These are phyloP conservation scores for Corymbia maculata DNA, from an alignment of 345 rosid genomes.

Conservation along the genomic window DNA sequence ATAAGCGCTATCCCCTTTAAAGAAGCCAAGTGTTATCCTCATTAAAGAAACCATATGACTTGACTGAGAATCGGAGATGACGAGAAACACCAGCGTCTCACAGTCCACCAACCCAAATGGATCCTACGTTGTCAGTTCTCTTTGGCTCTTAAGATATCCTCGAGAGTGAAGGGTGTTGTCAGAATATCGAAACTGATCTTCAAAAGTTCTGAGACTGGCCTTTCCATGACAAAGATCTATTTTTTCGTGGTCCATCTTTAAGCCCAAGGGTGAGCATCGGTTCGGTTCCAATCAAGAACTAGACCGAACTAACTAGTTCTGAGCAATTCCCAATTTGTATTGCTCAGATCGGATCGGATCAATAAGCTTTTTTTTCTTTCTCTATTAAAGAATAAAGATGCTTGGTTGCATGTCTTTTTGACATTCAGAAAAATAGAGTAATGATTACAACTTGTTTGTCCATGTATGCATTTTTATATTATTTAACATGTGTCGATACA, in stretches of 20 bases:
- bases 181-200: background rate
- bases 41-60: background rate
- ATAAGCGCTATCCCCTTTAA: background rate
- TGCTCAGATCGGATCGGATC: accelerated
- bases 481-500: background rate
- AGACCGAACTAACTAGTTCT: accelerated
- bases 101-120: background rate
- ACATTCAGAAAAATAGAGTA: too few relatives aligned
- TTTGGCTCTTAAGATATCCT: background rate
- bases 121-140: background rate
- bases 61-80: background rate
- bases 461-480: too few relatives aligned
- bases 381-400: background rate
- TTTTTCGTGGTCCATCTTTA: background rate
- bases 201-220: background rate
- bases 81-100: background rate
- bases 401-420: background rate
- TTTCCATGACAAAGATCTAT: background rate
- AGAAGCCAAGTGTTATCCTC: background rate
- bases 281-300: background rate
- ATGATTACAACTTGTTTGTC: background rate
- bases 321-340: too few relatives aligned
- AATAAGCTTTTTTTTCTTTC: background rate
- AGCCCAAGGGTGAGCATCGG: background rate
- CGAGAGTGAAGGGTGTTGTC: background rate